Evolutionary conservation across 768 basidiomycete species (phyloP), one percentile per base, ranked within the genome.

Genomic region (Pleurotus eryngii): DNA sequence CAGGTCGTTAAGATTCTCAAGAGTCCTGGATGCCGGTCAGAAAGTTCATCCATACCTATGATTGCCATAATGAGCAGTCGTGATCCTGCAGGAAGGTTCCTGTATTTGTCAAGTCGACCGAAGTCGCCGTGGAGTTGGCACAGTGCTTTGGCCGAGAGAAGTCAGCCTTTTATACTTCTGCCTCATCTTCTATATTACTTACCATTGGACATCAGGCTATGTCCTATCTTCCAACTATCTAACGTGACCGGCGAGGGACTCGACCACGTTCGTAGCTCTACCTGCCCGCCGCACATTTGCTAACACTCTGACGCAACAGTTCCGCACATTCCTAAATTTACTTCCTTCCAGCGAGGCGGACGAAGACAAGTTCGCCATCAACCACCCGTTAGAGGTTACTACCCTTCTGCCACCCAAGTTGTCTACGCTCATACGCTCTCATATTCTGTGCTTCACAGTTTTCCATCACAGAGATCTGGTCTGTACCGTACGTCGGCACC

Each of bases 241-340:
- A 98, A 98, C 68, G 92, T 97, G 12, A 95, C 93, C 1, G 96
- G 95, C n/a, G 83, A 91, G 63, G 93, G 95, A 3, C 82, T 96
- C 9, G 86, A 92, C 64, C 78, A 82, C 62, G 88, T 93, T 62
- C 47, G 81, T 62, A n/a, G n/a, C n/a, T n/a, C n/a, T n/a, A n/a
- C n/a, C n/a, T n/a, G n/a, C n/a, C n/a, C n/a, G n/a, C n/a, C n/a
- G n/a, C n/a, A n/a, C n/a, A n/a, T 35, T 9, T 58, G 35, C 24
- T 27, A 43, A 35, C 46, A 35, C 46, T 37, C 40, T 38, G 35
- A 5, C 24, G 30, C 51, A 50, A 17, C 60, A 91, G 89, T 72
- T 98, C 55, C 84, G 95, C 56, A 90, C 86, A 2, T 96, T 98
- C 74, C 77, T 98, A 55, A 98, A 98, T 68, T 78, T 95, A 39